A percentile compares a stretch with the other conserved stretches of the same genome.
Conservation (phyloP, 169 alveolate species). For the Theileria parva region DNA sequence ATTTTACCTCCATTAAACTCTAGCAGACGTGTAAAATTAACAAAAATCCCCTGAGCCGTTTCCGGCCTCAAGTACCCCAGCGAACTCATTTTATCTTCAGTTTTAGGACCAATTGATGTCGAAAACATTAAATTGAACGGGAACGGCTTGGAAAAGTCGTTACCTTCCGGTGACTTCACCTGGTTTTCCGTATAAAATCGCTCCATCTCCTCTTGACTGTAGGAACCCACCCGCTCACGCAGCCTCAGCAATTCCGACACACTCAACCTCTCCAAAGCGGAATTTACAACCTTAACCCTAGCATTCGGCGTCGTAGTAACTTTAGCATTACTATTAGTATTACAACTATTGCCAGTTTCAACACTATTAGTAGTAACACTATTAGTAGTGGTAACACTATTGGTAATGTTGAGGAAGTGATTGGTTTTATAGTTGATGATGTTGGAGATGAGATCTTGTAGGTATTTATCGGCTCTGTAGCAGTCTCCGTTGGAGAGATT, state of each 20-base stretch:
- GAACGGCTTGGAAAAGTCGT: constrained; percentile 89
- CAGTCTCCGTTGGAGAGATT: constrained; percentile 85
- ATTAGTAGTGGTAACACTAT: background rate
- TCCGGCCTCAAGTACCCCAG: constrained; percentile 96
- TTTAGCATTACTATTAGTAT: too few relatives aligned
- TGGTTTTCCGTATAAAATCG: constrained; percentile 78
- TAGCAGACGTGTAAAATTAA: constrained; percentile 89
- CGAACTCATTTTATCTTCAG: constrained; percentile 32
- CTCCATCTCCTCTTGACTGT: constrained; percentile 82
- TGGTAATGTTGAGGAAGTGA: background rate
- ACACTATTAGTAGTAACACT: background rate
- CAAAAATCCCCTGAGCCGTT: constrained; percentile 98
- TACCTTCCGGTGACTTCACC: constrained; percentile 88
- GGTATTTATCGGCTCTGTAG: constrained; percentile 87
- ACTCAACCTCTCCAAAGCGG: constrained; percentile 62
- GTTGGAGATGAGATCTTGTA: constrained; percentile 55
- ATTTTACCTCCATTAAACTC: constrained; percentile 93
- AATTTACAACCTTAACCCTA: constrained; percentile 7
- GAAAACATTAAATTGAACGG: constrained; percentile 96
- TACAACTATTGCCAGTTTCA: too few relatives aligned
- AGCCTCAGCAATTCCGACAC: constrained; percentile 75
- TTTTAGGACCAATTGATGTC: constrained; percentile 93
- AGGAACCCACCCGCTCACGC: constrained; percentile 79
- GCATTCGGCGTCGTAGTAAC: constrained; percentile 8
- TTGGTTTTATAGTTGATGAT: constrained; percentile 22